A percentile compares a stretch with the other conserved stretches of the same genome.
Evolutionary conservation across 768 basidiomycete genomes (phyloP).

Genomic region (Mycena crocata): DNA sequence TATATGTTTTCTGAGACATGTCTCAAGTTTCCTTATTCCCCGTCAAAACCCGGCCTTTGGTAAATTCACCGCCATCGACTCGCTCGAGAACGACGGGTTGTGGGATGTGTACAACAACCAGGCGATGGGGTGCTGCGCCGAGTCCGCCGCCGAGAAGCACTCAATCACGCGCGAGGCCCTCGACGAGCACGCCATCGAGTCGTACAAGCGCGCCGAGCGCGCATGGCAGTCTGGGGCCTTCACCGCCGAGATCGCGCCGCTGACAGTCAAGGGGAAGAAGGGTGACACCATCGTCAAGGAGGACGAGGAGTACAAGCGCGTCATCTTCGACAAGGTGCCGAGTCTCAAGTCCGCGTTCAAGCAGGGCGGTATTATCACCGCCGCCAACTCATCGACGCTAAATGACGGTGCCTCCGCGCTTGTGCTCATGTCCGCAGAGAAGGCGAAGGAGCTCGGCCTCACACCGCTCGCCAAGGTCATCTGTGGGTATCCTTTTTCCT

Average conservation of each 20-base stretch:
- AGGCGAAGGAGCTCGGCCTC: conserved; percentile 90
- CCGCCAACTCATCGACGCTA: conserved; percentile 94
- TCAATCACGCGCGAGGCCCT: conserved; percentile 87
- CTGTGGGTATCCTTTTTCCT: conserved; percentile 66
- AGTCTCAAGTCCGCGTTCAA: conserved; percentile 91
- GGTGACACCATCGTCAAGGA: conserved; percentile 90
- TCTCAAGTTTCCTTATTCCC: conserved; percentile 78
- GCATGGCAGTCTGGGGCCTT: conserved; percentile 92
- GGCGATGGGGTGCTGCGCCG: conserved; percentile 98
- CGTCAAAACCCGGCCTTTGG: conserved; percentile 88
- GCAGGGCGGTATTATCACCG: conserved; percentile 90
- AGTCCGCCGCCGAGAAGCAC: conserved; percentile 84
- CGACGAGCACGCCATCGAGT: conserved; percentile 93
- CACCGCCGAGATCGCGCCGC: conserved; percentile 87
- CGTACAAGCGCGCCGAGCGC: conserved; percentile 91
- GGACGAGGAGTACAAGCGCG: conserved; percentile 98
- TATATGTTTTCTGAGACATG: conserved; percentile 22
- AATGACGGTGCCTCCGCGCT: conserved; percentile 98
- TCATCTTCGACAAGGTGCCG: conserved; percentile 95
- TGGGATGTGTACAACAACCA: conserved; percentile 98
- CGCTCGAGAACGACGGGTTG: conserved; percentile 92
- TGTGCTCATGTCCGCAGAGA: conserved; percentile 93
- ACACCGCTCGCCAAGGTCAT: conserved; percentile 95
- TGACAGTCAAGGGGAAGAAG: conserved; percentile 94
- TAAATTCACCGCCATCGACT: conserved; percentile 88